Evolutionary conservation across 1,284 basidiomycete genomes (phyloP).

Genomic region (Pascua guehoae): DNA sequence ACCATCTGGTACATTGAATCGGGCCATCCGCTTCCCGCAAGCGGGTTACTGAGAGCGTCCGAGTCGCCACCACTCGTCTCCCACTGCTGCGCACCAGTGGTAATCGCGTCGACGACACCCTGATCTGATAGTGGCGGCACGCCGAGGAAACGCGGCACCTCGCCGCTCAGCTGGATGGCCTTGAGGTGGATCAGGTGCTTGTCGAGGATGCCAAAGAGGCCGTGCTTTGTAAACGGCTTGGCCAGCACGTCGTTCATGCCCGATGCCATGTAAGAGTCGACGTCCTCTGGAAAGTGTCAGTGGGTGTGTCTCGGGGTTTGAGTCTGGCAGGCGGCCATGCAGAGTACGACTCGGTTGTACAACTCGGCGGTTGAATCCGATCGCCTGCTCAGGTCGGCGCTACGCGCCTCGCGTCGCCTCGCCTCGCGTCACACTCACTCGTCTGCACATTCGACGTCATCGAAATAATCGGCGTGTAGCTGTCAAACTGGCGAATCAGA

Average conservation of each 20-base stretch:
- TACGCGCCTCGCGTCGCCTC: neutral
- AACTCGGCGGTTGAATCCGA: no score
- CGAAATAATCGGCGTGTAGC: constrained; percentile 83
- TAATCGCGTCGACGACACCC: constrained; percentile 54
- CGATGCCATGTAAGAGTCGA: constrained; percentile 39
- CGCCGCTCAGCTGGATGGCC: constrained; percentile 71
- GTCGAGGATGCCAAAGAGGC: constrained; percentile 87
- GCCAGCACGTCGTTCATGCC: constrained; percentile 96
- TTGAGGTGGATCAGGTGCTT: constrained; percentile 93
- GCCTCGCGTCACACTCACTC: constrained; percentile 25
- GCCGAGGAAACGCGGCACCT: constrained; percentile 66
- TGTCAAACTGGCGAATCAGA: constrained; percentile 89
- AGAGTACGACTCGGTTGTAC: no score
- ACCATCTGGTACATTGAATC: constrained; percentile 46
- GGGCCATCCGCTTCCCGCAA: constrained; percentile 44
- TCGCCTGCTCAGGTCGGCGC: no score
- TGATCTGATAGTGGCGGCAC: constrained; percentile 65
- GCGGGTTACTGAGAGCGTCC: constrained; percentile 34
- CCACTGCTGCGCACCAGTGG: constrained; percentile 31
- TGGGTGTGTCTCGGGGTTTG: neutral
- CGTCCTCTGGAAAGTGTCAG: constrained; percentile 40
- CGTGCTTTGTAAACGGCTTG: constrained; percentile 93
- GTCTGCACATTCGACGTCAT: constrained; percentile 95
- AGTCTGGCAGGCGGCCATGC: no score
- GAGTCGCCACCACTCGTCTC: constrained; percentile 8